A percentile compares a stretch with the other conserved stretches of the same genome.
Conservation (phyloP, 2,329 filamentous ascomycete genomes). For the Stromatinia cepivora region DNA sequence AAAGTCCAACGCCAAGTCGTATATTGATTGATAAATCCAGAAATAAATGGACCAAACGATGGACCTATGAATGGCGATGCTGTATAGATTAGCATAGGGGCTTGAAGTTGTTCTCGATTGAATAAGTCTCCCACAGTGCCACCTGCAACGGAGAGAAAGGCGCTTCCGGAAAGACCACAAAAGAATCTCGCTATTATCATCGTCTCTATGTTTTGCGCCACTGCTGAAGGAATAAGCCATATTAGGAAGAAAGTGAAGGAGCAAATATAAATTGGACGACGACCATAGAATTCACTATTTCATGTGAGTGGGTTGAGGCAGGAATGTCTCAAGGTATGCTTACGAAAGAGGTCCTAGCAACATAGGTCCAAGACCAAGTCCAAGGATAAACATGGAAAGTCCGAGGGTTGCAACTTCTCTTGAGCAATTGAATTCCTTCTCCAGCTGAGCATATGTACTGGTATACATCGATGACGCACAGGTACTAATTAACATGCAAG, state of each 20-base stretch:
- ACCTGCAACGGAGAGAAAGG: conserved; percentile 73
- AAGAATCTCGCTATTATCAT: conserved; percentile 79
- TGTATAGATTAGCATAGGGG: conserved; percentile 82
- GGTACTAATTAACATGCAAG: conserved; percentile 60
- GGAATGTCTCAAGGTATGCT: conserved; percentile 36
- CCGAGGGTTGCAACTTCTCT: conserved; percentile 75
- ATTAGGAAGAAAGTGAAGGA: conserved; percentile 75
- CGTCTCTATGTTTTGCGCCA: conserved; percentile 78
- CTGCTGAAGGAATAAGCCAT: conserved; percentile 78
- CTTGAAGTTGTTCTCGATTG: conserved; percentile 63
- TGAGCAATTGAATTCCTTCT: conserved; percentile 70
- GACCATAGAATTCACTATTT: conserved; percentile 68
- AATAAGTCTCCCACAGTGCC: conserved; percentile 86
- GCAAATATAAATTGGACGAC: conserved; percentile 75
- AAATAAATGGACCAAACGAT: conserved; percentile 60
- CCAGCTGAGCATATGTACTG: conserved; percentile 75
- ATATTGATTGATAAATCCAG: conserved; percentile 81
- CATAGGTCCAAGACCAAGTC: conserved; percentile 61
- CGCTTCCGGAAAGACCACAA: conserved; percentile 68
- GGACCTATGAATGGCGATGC: conserved; percentile 64
- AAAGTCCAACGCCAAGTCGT: conserved; percentile 79
- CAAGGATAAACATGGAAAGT: conserved; percentile 79
- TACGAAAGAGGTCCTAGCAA: conserved; percentile 55
- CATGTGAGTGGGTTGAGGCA: conserved; percentile 18
- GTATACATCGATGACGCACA: conserved; percentile 89